Evolutionary conservation across 768 basidiomycete genomes (phyloP).

Genomic region (Punctularia strigosozonata): DNA sequence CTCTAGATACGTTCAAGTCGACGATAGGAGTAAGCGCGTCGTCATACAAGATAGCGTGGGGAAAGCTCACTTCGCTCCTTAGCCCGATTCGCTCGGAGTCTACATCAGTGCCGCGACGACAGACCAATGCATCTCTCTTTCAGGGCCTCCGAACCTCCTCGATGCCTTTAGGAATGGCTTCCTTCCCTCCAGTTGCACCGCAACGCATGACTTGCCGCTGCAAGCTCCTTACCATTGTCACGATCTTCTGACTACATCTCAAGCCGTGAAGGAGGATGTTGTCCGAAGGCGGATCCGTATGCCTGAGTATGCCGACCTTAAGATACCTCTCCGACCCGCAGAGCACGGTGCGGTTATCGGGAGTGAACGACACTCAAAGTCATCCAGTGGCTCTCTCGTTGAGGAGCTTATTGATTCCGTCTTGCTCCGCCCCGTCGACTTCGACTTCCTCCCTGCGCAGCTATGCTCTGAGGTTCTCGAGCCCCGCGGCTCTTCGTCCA

Average conservation of each 20-base stretch:
- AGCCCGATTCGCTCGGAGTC: slow-evolving; percentile 12
- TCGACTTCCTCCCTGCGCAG: slow-evolving; percentile 27
- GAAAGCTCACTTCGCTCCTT: slow-evolving; percentile 11
- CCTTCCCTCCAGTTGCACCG: no score
- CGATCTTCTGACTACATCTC: no score
- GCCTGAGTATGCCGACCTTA: slow-evolving; percentile 34
- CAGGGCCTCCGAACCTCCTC: slow-evolving; percentile 43
- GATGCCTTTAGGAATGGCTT: slow-evolving; percentile 27
- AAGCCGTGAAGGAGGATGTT: slow-evolving; percentile 34
- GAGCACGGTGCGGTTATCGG: slow-evolving; percentile 26
- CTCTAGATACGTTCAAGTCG: no score
- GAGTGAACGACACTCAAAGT: slow-evolving; percentile 9
- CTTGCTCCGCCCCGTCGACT: slow-evolving; percentile 37
- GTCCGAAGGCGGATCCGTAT: slow-evolving; percentile 33
- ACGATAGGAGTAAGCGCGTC: no score
- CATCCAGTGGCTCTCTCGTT: slow-evolving; percentile 19
- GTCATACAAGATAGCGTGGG: no score
- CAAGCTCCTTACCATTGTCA: no score
- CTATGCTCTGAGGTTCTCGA: slow-evolving; percentile 3
- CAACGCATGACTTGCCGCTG: no score
- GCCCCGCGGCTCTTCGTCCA: slow-evolving; percentile 10
- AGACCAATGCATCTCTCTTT: slow-evolving; percentile 38
- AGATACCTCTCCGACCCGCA: slow-evolving; percentile 35
- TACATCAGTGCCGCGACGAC: slow-evolving; percentile 41
- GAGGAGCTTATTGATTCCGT: slow-evolving; percentile 36